These are phyloP conservation scores for Tripterygium wilfordii DNA, from an alignment of 177 flowering plant species.

Conservation along the genomic window DNA sequence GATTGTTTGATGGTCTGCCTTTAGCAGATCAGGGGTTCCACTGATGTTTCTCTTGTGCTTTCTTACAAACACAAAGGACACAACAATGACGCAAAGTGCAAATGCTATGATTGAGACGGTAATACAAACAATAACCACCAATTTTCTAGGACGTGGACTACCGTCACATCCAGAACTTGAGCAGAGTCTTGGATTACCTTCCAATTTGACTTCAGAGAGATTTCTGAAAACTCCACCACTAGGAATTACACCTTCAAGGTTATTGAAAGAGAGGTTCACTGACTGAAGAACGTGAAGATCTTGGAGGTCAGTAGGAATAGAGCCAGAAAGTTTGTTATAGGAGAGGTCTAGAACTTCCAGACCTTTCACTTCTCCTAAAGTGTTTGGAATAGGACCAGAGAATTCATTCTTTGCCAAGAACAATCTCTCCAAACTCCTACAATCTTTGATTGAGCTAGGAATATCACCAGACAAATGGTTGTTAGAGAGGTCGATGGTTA, in stretches of 20 bases:
- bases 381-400: conserved; percentile 32
- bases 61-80: background rate
- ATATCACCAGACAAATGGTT: conserved; percentile 38
- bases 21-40: background rate
- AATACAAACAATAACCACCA: too few species aligned
- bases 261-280: conserved; percentile 47
- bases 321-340: conserved; percentile 37
- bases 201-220: conserved; percentile 13
- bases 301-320: conserved; percentile 26
- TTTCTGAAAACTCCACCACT: conserved; percentile 32
- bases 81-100: conserved; percentile 2
- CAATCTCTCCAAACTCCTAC: conserved; percentile 26
- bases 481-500: conserved; percentile 26
- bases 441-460: conserved; percentile 21
- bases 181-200: conserved; percentile 38
- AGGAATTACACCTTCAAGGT: conserved; percentile 42
- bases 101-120: too few species aligned
- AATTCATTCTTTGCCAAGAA: conserved; percentile 24
- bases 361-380: conserved; percentile 21
- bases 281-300: conserved; percentile 16
- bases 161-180: conserved; percentile 3
- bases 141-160: too few species aligned
- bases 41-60: background rate
- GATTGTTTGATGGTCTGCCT: conserved; percentile 12
- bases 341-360: conserved; percentile 40